phyloP scores from a whole-genome alignment of 768 basidiomycete genomes.

The Boletus reticuloceps region DNA sequence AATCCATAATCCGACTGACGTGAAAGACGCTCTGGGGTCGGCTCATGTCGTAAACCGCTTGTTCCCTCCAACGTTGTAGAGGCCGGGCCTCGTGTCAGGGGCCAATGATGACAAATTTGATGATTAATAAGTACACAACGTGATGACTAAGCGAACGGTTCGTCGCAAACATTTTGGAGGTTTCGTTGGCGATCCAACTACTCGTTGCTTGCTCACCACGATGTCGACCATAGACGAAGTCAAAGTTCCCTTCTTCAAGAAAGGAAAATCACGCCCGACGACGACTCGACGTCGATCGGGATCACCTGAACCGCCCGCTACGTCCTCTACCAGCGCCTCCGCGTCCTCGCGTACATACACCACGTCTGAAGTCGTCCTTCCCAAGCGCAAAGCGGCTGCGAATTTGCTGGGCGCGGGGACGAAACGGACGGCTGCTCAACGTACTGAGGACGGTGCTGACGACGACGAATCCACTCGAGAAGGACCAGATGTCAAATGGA shows the following conservation, averaged over 20 bases:
- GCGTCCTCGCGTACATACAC: conserved; percentile 21
- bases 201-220: conserved; percentile 2
- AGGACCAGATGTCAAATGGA: conserved; percentile 74
- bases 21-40: neutral
- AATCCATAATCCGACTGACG: neutral
- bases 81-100: conserved; percentile 1
- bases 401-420: conserved; percentile 81
- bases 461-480: conserved; percentile 43
- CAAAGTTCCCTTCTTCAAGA: conserved; percentile 87
- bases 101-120: conserved; percentile 7
- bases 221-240: conserved; percentile 37
- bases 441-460: conserved; percentile 44
- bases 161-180: neutral
- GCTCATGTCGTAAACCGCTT: neutral
- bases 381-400: conserved; percentile 60
- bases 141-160: conserved; percentile 18
- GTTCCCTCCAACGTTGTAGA: neutral
- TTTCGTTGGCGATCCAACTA: neutral
- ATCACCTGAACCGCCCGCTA: conserved; percentile 46
- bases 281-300: conserved; percentile 73
- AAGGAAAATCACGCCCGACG: conserved; percentile 73
- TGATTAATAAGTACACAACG: neutral
- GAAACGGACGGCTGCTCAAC: conserved; percentile 55
- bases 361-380: conserved; percentile 70
- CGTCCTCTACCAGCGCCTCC: conserved; percentile 18